These are phyloP conservation scores for Sugiyamaella paludigena DNA, from an alignment of 1,139 yeast genomes.

Conservation along the genomic window DNA sequence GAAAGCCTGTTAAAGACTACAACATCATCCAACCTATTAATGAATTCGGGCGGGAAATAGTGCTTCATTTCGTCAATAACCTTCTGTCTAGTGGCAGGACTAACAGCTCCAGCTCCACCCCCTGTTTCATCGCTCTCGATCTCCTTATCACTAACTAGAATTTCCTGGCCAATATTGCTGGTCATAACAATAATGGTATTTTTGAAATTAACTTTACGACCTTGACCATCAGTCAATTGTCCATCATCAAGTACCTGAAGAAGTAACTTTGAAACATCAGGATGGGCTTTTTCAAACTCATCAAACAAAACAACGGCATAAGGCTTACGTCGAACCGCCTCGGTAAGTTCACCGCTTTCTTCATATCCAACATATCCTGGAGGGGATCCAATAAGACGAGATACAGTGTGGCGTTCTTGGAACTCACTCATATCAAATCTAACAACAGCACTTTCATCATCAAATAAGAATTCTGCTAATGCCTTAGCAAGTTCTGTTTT, in stretches of 20 bases:
- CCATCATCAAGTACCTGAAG: slow-evolving; percentile 96
- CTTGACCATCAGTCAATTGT: slow-evolving; percentile 88
- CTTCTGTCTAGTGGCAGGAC: slow-evolving; percentile 48
- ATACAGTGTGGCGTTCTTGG: slow-evolving; percentile 88
- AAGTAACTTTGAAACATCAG: slow-evolving; percentile 82
- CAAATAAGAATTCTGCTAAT: slow-evolving; percentile 85
- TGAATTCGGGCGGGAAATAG: slow-evolving; percentile 88
- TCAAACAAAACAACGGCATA: slow-evolving; percentile 90
- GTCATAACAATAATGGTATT: slow-evolving; percentile 97
- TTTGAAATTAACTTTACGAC: slow-evolving; percentile 88
- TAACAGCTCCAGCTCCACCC: slow-evolving; percentile 42
- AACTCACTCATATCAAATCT: slow-evolving; percentile 98
- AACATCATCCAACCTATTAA: slow-evolving; percentile 89
- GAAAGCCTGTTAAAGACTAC: slow-evolving; percentile 87
- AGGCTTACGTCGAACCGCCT: slow-evolving; percentile 92
- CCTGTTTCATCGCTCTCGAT: slow-evolving; percentile 41
- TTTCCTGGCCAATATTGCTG: slow-evolving; percentile 92
- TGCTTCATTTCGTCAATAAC: slow-evolving; percentile 67
- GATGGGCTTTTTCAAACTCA: slow-evolving; percentile 96
- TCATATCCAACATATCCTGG: slow-evolving; percentile 98
- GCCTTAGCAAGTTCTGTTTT: slow-evolving; percentile 93
- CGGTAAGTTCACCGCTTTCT: slow-evolving; percentile 89
- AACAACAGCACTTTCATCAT: slow-evolving; percentile 79
- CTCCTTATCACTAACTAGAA: slow-evolving; percentile 65
- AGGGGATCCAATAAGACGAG: slow-evolving; percentile 93